Percentiles rank a stretch among this genome's conserved stretches.
phyloP scores from a whole-genome alignment of 192 early-diverging fungal species.

The Phlyctochytrium bullatum region DNA sequence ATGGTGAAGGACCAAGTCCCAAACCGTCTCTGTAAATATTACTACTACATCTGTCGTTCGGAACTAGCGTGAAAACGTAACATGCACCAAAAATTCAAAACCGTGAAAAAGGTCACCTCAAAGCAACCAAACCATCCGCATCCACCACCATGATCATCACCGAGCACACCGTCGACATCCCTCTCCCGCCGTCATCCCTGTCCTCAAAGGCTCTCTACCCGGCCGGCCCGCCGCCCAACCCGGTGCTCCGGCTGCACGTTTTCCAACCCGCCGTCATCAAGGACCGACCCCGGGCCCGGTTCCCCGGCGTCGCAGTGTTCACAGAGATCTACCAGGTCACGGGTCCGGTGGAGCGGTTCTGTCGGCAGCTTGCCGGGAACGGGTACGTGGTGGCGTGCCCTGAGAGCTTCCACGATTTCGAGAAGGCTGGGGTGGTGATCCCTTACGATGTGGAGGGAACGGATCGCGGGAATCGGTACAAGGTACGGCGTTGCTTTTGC shows the following conservation, averaged over 20 bases:
- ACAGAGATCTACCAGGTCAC: conserved; percentile 67
- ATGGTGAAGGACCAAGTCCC: too few species aligned
- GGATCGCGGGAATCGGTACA: conserved; percentile 61
- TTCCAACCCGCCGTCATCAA: conserved; percentile 52
- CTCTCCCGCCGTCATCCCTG: too few species aligned
- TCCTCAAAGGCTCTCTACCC: too few species aligned
- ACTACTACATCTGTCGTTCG: too few species aligned
- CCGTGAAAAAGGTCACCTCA: too few species aligned
- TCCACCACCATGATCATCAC: too few species aligned
- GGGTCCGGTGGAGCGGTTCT: conserved; percentile 60
- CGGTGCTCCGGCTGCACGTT: conserved; percentile 55
- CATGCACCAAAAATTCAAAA: too few species aligned
- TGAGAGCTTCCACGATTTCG: conserved; percentile 65
- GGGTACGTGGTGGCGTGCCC: conserved; percentile 43
- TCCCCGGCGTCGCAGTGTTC: conserved; percentile 48
- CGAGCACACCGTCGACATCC: too few species aligned
- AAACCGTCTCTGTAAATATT: too few species aligned
- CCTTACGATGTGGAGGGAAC: conserved; percentile 57
- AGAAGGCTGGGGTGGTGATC: conserved; percentile 47
- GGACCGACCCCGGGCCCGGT: conserved; percentile 50
- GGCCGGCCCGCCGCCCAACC: too few species aligned
- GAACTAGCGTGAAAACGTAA: too few species aligned
- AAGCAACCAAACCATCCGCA: too few species aligned
- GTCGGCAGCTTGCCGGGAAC: conserved; percentile 53
- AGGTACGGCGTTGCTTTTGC: conserved; percentile 21